Conservation (phyloP, 2,329 filamentous ascomycete genomes). For the Lachnellula occidentalis region DNA sequence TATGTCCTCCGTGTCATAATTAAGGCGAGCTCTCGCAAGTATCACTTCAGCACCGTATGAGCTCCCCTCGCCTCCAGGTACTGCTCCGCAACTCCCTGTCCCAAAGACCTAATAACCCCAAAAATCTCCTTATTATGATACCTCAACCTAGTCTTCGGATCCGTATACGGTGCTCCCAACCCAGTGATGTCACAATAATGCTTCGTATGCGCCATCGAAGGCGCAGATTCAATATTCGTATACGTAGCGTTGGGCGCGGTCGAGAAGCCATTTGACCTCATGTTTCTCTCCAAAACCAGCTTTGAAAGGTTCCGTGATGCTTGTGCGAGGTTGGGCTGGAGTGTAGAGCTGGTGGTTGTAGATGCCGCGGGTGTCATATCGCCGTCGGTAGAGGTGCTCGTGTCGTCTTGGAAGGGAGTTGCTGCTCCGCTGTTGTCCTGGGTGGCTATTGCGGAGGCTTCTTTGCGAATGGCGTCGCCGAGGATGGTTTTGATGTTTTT, state of each 20-base stretch:
- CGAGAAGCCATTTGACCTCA: constrained; percentile 40
- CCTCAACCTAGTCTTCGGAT: constrained; percentile 88
- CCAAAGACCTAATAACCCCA: constrained; percentile 70
- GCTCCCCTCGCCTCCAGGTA: constrained; percentile 87
- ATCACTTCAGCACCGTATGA: constrained; percentile 62
- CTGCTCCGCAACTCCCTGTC: constrained; percentile 77
- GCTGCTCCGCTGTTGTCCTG: constrained; percentile 75
- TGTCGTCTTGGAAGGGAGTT: constrained; percentile 55
- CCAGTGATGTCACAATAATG: constrained; percentile 97
- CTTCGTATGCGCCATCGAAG: constrained; percentile 76
- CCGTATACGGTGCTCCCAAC: constrained; percentile 81
- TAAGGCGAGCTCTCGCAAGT: background rate
- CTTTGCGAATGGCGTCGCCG: constrained; percentile 78
- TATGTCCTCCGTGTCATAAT: background rate
- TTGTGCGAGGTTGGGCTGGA: constrained; percentile 73
- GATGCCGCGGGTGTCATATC: constrained; percentile 41
- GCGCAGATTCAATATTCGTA: constrained; percentile 93
- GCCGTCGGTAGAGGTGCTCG: constrained; percentile 46
- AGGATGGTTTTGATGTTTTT: constrained; percentile 98
- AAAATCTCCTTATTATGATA: constrained; percentile 96
- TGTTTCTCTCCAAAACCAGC: constrained; percentile 80
- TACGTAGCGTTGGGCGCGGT: constrained; percentile 70
- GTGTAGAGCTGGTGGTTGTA: constrained; percentile 33
- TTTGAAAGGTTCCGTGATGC: constrained; percentile 82
- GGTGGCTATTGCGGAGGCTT: constrained; percentile 80